Percentiles rank a stretch among this genome's conserved stretches.
These are phyloP conservation scores for Ustilago cynodontis DNA, from an alignment of 1,284 basidiomycete species.

Conservation along the genomic window DNA sequence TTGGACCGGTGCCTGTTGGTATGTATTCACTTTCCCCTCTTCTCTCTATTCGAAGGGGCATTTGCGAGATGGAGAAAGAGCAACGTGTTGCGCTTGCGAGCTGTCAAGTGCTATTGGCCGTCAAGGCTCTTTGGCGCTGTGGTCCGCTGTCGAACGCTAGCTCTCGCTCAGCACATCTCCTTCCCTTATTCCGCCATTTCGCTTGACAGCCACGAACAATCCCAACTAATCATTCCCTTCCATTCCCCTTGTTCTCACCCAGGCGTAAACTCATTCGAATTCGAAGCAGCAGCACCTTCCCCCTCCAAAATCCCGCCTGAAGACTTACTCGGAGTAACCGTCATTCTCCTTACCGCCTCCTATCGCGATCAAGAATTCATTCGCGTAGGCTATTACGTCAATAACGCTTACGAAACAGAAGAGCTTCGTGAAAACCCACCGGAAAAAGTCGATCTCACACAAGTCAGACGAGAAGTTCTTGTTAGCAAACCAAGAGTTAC, in stretches of 20 bases:
- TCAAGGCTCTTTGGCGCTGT: no score
- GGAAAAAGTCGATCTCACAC: conserved; percentile 66
- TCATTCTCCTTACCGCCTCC: conserved; percentile 89
- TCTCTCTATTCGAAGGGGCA: no score
- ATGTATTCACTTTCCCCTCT: conserved; percentile 5
- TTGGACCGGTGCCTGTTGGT: conserved; percentile 86
- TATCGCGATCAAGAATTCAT: conserved; percentile 96
- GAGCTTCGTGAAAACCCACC: conserved; percentile 72
- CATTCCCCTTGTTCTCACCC: no score
- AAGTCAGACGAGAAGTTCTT: conserved; percentile 84
- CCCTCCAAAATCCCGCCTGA: conserved; percentile 81
- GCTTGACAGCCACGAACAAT: no score
- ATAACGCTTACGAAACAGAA: conserved; percentile 96
- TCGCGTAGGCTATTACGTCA: conserved; percentile 98
- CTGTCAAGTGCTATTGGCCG: no score
- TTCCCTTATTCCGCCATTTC: no score
- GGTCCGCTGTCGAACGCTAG: no score
- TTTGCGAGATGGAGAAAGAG: no score
- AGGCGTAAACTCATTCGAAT: conserved; percentile 92
- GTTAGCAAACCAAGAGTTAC: conserved; percentile 94
- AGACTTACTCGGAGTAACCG: conserved; percentile 89
- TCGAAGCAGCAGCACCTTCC: conserved; percentile 75
- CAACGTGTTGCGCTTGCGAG: no score
- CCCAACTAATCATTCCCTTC: no score
- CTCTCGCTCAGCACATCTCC: no score